Conservation (phyloP, 306 rosid species). For the Citrullus amarus region DNA sequence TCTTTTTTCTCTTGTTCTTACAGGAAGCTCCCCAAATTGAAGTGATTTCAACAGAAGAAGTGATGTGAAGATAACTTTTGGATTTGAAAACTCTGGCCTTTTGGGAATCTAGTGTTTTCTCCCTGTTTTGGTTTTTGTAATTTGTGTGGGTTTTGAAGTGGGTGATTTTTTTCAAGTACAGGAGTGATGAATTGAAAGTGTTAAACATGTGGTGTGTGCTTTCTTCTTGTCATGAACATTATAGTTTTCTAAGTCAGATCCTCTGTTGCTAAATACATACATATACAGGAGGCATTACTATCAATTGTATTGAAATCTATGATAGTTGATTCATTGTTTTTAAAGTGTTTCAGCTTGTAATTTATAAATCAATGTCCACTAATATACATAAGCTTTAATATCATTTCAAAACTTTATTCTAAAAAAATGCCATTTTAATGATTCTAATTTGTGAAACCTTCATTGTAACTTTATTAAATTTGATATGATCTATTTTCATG, state of each 20-base stretch:
- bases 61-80: not conserved
- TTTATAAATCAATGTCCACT: not conserved
- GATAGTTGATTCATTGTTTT: constrained; percentile 1
- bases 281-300: not conserved
- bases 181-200: constrained; percentile 1
- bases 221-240: constrained; percentile 4
- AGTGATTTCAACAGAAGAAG: not conserved
- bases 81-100: no score
- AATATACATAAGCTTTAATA: no score
- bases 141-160: constrained; percentile 3
- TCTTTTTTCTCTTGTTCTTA: not conserved
- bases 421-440: no score
- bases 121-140: not conserved
- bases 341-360: not conserved
- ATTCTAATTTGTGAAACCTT: no score
- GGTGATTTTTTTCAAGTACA: constrained; percentile 3
- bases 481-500: no score
- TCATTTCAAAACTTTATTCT: no score
- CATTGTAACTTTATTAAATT: no score
- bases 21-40: constrained; percentile 12
- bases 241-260: not conserved
- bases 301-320: not conserved
- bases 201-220: constrained; percentile 1
- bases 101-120: not conserved
- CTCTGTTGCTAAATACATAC: not conserved